A percentile compares a stretch with the other conserved stretches of the same genome.
These are phyloP conservation scores for Gossypium lobatum DNA, from an alignment of 441 rosid genomes.

Conservation along the genomic window DNA sequence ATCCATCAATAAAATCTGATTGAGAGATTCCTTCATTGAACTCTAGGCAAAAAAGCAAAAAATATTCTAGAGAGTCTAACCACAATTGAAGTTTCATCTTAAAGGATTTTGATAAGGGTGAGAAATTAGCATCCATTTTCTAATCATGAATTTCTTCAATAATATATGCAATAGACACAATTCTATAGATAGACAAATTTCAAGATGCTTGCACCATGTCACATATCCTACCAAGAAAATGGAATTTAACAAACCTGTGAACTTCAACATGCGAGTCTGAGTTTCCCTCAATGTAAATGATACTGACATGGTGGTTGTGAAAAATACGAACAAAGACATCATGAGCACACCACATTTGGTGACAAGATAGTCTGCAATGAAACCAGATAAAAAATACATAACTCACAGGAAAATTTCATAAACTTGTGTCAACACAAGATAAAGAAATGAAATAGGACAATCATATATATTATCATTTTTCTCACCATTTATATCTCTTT, in stretches of 20 bases:
- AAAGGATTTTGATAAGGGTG: not conserved
- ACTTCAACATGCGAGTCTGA: slow-evolving; percentile 93
- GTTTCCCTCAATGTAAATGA: slow-evolving; percentile 97
- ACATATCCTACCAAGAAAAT: not conserved
- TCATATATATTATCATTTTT: not conserved
- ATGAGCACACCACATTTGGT: slow-evolving; percentile 95
- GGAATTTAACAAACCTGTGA: slow-evolving; percentile 58
- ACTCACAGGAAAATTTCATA: not conserved
- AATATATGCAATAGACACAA: not conserved
- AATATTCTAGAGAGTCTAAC: not conserved
- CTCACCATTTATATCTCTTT: not conserved
- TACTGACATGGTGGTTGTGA: slow-evolving; percentile 97
- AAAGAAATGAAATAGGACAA: not conserved
- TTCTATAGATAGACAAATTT: not conserved
- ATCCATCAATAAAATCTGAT: slow-evolving; percentile 3
- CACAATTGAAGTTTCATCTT: not conserved
- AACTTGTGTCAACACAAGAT: not conserved
- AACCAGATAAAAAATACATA: slow-evolving; percentile 9
- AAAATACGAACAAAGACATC: slow-evolving; percentile 97
- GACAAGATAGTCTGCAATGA: slow-evolving; percentile 82
- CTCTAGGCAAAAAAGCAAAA: not conserved
- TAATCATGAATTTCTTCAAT: not conserved
- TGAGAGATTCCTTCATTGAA: not conserved
- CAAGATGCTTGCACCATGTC: slow-evolving; percentile 3
- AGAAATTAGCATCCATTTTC: not conserved